Evolutionary conservation across 1,284 basidiomycete species (phyloP).

Genomic region (Cutaneotrichosporon daszewskae): DNA sequence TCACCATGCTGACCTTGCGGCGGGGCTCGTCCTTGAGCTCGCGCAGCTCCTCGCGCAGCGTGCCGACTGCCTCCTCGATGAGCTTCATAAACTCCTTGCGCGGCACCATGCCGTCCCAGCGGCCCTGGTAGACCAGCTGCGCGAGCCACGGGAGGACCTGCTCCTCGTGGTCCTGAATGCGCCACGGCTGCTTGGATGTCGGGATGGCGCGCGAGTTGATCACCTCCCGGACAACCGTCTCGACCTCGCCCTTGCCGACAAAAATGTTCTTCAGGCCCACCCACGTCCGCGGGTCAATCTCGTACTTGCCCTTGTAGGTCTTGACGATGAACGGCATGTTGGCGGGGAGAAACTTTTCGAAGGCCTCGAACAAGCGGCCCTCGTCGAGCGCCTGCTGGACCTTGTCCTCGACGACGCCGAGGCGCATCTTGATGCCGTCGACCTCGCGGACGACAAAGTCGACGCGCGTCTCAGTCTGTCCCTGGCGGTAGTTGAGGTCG

Average conservation of each 20-base stretch:
- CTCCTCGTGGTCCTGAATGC: constrained; percentile 36
- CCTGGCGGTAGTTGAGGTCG: too few species aligned
- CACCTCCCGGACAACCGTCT: constrained; percentile 12
- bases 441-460: too few species aligned
- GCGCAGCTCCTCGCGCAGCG: constrained; percentile 14
- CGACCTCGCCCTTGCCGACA: constrained; percentile 30
- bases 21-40: constrained; percentile 34
- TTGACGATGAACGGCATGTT: constrained; percentile 45
- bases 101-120: too few species aligned
- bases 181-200: constrained; percentile 1
- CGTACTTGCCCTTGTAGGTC: constrained; percentile 41
- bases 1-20: constrained; percentile 45
- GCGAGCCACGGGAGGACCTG: constrained; percentile 38
- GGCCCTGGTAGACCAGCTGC: not conserved
- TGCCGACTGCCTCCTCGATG: constrained; percentile 19
- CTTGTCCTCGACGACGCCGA: not conserved
- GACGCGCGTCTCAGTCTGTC: too few species aligned
- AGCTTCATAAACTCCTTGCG: constrained; percentile 30
- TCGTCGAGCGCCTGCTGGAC: constrained; percentile 28
- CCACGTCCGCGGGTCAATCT: constrained; percentile 51
- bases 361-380: constrained; percentile 36
- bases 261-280: constrained; percentile 47
- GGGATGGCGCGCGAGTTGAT: not conserved
- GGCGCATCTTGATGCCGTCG: not conserved
- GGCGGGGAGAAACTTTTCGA: constrained; percentile 47